phyloP scores from a whole-genome alignment of 345 rosid genomes.

The Citrus medica region DNA sequence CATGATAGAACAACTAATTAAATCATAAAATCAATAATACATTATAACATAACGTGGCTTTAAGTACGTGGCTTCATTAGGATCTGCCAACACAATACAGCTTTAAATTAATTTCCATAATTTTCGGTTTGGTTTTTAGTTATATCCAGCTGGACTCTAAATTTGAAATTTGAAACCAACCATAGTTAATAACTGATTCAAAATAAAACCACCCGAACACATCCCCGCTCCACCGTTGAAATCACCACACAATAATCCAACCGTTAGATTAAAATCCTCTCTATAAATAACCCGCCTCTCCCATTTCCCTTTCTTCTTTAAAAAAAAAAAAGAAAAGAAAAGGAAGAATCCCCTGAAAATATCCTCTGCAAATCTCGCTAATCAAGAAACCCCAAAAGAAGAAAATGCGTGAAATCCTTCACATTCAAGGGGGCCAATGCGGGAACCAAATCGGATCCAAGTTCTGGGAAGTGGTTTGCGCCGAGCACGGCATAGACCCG shows the following conservation, averaged over 20 bases:
- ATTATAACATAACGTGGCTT: not conserved
- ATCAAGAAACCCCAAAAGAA: not conserved
- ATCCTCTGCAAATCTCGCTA: not conserved
- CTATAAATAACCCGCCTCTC: slow-evolving; percentile 24
- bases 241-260: not conserved
- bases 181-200: not conserved
- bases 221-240: slow-evolving; percentile 13
- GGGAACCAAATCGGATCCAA: slow-evolving; percentile 22
- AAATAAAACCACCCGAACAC: not conserved
- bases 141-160: not conserved
- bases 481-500: slow-evolving; percentile 17
- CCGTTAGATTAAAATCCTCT: slow-evolving; percentile 3
- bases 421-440: slow-evolving; percentile 21
- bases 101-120: not conserved
- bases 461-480: slow-evolving; percentile 20
- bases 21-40: too few species aligned
- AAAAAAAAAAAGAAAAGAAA: not conserved
- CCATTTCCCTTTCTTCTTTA: not conserved
- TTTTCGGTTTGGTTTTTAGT: not conserved
- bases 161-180: slow-evolving; percentile 17
- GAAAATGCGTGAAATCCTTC: slow-evolving; percentile 28
- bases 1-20: too few species aligned
- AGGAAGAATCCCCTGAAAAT: not conserved
- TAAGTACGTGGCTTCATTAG: too few species aligned
- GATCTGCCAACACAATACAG: too few species aligned